Evolutionary conservation across 1,139 yeast species (phyloP), one percentile per base, ranked within the genome.

Genomic region (Pichia sp.): DNA sequence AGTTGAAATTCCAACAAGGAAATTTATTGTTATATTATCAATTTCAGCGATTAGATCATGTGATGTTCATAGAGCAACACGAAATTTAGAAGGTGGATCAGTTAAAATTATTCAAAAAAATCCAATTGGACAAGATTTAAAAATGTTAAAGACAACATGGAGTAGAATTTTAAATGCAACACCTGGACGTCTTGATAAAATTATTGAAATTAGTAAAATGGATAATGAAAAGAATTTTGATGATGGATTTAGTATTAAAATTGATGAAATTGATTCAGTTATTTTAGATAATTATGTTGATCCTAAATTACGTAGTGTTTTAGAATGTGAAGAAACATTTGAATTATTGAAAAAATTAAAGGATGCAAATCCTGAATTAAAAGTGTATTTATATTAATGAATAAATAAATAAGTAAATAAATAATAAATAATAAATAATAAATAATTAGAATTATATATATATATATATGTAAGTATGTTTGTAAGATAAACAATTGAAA

Each of bases 1-100:
- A 39, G 56, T 46, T 6, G 55, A 46, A 11, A 46, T 48, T 40
- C 66, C 64, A 9, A 51, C 68, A 42, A 63, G 78, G 43, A 73
- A 74, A 53, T 77, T 73, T 56, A 66, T 83, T 27, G 70, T 83
- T n/a, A 67, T 83, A 3, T 63, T 85, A 25, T 76, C 86, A 4
- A 75, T 78, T 73, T 83, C 89, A 0, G 90, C 90, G 0, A 66
- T 83, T 29, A 71, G 92, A 50, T 87, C 84, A 1, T 84, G 92
- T 66, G 90, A 84, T 58, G 73, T 82, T 2, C 79, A 78, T 59
- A 71, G 92, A 49, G 80, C 83, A 1, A 75, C 82, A 9, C 73
- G 76, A 56, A 72, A 71, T 32, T 58, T 81, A 34, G 67, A 72
- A 4, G 81, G 82, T 8, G 76, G 83, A 0, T 78, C 87, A 2